Conservation (phyloP, 192 early-diverging fungal genomes). For the Entophlyctis luteolus region DNA sequence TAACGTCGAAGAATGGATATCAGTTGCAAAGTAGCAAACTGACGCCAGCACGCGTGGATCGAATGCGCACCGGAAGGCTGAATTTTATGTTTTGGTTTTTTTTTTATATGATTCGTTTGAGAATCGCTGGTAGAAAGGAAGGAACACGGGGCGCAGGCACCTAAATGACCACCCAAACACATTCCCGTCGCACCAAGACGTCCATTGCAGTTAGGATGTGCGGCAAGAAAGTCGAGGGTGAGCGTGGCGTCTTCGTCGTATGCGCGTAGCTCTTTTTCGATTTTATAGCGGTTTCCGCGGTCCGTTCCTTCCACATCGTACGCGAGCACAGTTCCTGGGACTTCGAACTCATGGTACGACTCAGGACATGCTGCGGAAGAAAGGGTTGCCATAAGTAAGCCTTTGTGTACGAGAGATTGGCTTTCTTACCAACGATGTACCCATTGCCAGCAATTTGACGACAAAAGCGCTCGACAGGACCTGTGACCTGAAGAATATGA, state of each 20-base stretch:
- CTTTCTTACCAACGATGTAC: slow-evolving; percentile 27
- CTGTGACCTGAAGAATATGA: slow-evolving; percentile 4
- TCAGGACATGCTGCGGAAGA: slow-evolving; percentile 58
- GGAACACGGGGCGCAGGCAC: neutral
- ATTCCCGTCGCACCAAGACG: slow-evolving; percentile 54
- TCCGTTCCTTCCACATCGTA: slow-evolving; percentile 60
- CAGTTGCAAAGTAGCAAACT: slow-evolving; percentile 64
- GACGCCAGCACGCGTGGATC: slow-evolving; percentile 51
- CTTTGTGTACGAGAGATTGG: neutral
- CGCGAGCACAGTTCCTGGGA: slow-evolving; percentile 46
- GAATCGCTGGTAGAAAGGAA: neutral
- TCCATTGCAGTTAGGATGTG: slow-evolving; percentile 54
- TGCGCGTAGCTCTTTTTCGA: slow-evolving; percentile 48
- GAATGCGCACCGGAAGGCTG: slow-evolving; percentile 59
- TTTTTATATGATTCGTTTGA: too few relatives aligned
- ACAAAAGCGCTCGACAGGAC: slow-evolving; percentile 60
- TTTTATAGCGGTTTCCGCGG: slow-evolving; percentile 57
- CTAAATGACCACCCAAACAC: slow-evolving; percentile 14
- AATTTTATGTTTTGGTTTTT: too few relatives aligned
- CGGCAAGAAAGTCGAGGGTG: slow-evolving; percentile 46
- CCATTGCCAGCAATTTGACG: slow-evolving; percentile 50
- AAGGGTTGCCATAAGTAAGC: slow-evolving; percentile 35
- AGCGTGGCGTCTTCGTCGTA: slow-evolving; percentile 61
- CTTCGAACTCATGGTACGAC: slow-evolving; percentile 62
- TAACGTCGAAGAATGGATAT: slow-evolving; percentile 57